These are phyloP conservation scores for Scheffersomyces parashehatae DNA, from an alignment of 1,139 yeast genomes.

Conservation along the genomic window DNA sequence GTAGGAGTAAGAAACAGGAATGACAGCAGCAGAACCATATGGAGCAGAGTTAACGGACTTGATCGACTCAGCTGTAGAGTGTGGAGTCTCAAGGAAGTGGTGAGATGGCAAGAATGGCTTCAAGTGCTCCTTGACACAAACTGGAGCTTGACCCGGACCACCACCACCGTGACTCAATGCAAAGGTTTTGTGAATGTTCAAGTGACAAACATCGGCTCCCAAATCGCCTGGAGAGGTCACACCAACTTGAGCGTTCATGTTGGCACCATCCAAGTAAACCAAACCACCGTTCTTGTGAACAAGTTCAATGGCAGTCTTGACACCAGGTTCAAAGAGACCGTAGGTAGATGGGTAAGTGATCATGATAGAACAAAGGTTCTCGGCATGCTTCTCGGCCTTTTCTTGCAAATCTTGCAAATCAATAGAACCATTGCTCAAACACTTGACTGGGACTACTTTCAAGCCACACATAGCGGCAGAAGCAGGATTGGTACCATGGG, in stretches of 20 bases:
- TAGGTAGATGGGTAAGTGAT: conserved; percentile 97
- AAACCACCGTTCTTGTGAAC: conserved; percentile 90
- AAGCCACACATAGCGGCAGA: conserved; percentile 97
- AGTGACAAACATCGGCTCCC: conserved; percentile 98
- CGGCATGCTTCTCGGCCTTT: conserved; percentile 71
- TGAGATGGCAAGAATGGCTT: conserved; percentile 84
- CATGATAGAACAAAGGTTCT: conserved; percentile 85
- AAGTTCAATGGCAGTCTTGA: conserved; percentile 76
- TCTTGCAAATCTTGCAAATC: conserved; percentile 73
- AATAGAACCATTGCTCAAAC: conserved; percentile 80
- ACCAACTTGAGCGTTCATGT: conserved; percentile 99
- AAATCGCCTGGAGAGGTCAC: conserved; percentile 95
- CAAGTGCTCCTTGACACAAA: conserved; percentile 85
- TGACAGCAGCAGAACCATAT: conserved; percentile 89
- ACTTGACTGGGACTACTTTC: conserved; percentile 89
- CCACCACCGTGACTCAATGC: conserved; percentile 99
- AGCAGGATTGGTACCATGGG: conserved; percentile 98
- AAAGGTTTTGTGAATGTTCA: conserved; percentile 94
- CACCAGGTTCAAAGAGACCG: conserved; percentile 93
- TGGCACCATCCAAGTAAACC: conserved; percentile 97
- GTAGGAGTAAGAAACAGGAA: conserved; percentile 93
- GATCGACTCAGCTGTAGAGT: conserved; percentile 57
- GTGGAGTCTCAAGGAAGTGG: conserved; percentile 60
- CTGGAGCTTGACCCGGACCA: conserved; percentile 99
- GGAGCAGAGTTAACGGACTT: conserved; percentile 90